Conservation (phyloP, 768 basidiomycete species). For the Antrodiella citrinella region DNA sequence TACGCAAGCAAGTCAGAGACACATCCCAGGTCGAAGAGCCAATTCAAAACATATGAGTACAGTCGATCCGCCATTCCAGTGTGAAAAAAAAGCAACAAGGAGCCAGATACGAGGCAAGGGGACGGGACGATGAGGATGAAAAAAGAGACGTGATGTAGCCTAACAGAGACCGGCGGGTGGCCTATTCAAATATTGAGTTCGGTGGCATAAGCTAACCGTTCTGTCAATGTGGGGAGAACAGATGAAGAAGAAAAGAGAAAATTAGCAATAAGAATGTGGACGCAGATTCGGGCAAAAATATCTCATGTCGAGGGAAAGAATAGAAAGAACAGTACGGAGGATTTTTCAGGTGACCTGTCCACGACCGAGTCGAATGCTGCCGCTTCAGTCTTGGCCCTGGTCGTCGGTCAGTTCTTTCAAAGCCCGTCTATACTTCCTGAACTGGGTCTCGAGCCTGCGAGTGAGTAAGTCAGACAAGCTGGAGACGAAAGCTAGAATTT, state of each 20-base stretch:
- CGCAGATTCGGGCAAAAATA: not conserved
- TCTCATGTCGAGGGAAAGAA: not conserved
- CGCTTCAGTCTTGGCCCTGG: not conserved
- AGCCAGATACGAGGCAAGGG: not conserved
- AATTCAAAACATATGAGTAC: not conserved
- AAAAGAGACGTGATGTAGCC: not conserved
- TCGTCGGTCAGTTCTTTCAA: too few species aligned
- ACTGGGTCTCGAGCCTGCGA: not conserved
- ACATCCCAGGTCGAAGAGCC: not conserved
- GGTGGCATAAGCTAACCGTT: not conserved
- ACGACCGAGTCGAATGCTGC: not conserved
- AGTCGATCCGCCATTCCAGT: not conserved
- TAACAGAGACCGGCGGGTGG: not conserved
- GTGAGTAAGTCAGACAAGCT: not conserved
- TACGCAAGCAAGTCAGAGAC: not conserved
- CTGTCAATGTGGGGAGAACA: not conserved
- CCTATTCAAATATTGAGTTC: not conserved
- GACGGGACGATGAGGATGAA: not conserved
- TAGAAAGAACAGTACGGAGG: not conserved
- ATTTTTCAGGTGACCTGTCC: not conserved
- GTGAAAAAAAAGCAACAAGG: not conserved
- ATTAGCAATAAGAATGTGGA: not conserved
- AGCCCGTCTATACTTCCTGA: not conserved
- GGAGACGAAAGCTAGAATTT: not conserved
- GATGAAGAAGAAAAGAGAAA: not conserved